A percentile compares a stretch with the other conserved stretches of the same genome.
phyloP scores from a whole-genome alignment of 352 stramenopile genomes.

The Globisporangium radiosum region DNA sequence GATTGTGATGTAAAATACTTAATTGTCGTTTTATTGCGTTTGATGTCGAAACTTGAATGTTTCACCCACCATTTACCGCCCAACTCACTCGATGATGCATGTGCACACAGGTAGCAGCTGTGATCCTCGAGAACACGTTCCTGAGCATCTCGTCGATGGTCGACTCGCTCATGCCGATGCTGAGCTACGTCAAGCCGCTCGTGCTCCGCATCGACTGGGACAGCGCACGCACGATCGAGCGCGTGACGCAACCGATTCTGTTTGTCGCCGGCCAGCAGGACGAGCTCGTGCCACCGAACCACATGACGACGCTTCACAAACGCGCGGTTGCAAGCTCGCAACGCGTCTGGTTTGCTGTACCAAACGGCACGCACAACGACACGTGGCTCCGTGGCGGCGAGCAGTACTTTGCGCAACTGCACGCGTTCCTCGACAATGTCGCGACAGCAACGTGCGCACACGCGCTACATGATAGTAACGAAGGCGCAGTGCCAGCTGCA shows the following conservation, averaged over 20 bases:
- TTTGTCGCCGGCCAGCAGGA: conserved; percentile 89
- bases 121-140: conserved; percentile 96
- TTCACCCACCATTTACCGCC: no score
- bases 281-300: conserved; percentile 88
- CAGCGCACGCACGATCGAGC: conserved; percentile 52
- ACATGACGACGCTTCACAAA: conserved; percentile 82
- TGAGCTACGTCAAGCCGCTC: conserved; percentile 86
- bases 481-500: no score
- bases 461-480: background rate
- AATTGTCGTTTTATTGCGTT: no score
- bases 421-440: conserved; percentile 56
- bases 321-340: conserved; percentile 48
- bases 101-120: conserved; percentile 55
- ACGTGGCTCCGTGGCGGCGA: conserved; percentile 88
- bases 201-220: conserved; percentile 91
- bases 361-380: conserved; percentile 93
- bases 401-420: conserved; percentile 77
- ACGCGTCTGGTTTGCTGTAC: conserved; percentile 67
- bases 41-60: no score
- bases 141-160: conserved; percentile 92
- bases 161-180: conserved; percentile 88
- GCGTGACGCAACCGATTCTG: conserved; percentile 78
- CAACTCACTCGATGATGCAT: no score
- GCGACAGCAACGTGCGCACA: conserved; percentile 8
- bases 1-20: no score